Conservation (phyloP, 139 green algal species). For the Closterium sp. region DNA sequence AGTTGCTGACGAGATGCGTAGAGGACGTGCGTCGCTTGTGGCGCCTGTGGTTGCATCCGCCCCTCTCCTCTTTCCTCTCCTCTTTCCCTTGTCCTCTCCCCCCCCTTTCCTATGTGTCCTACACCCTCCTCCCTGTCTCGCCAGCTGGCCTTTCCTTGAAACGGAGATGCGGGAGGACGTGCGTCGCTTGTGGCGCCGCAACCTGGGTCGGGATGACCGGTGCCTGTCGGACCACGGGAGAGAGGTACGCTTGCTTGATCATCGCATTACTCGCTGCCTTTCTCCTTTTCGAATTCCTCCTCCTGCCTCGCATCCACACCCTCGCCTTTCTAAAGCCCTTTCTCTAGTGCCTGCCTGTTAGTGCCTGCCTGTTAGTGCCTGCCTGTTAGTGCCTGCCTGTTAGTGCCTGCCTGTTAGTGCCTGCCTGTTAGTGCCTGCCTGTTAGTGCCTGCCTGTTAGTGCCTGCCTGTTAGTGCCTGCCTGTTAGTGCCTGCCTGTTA, state of each 20-base stretch:
- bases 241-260: slow-evolving; percentile 53
- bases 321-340: too few relatives aligned
- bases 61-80: not conserved
- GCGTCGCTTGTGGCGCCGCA: slow-evolving; percentile 80
- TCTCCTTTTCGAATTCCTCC: too few relatives aligned
- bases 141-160: slow-evolving; percentile 53
- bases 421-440: too few relatives aligned
- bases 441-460: too few relatives aligned
- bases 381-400: too few relatives aligned
- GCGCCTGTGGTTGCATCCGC: not conserved
- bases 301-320: too few relatives aligned
- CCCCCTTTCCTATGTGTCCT: not conserved
- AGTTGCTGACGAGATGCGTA: not conserved
- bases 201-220: slow-evolving; percentile 89
- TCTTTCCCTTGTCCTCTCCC: not conserved
- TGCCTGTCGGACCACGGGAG: slow-evolving; percentile 76
- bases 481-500: too few relatives aligned
- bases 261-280: not conserved
- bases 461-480: too few relatives aligned
- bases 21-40: not conserved
- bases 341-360: too few relatives aligned
- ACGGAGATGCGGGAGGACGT: slow-evolving; percentile 83
- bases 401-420: too few relatives aligned
- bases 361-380: too few relatives aligned
- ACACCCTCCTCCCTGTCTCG: too few relatives aligned